Percentiles rank a stretch among this genome's conserved stretches.
phyloP scores from a whole-genome alignment of 2,329 filamentous ascomycete species.

The Cladobotryum mycophilum region DNA sequence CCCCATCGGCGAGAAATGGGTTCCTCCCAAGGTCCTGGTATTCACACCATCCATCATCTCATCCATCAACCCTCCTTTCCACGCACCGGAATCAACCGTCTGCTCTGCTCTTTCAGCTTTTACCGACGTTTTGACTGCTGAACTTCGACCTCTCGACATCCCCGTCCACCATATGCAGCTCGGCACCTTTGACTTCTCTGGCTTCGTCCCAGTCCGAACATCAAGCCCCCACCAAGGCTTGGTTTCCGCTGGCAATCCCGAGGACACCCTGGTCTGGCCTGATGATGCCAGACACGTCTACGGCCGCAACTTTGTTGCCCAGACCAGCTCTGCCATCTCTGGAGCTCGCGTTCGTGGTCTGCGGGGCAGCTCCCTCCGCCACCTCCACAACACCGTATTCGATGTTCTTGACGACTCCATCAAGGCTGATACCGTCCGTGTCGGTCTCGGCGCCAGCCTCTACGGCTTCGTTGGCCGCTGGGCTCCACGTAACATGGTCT shows the following conservation, averaged over 20 bases:
- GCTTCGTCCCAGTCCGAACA: slow-evolving; percentile 46
- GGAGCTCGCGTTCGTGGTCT: slow-evolving; percentile 52
- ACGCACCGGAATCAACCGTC: slow-evolving; percentile 80
- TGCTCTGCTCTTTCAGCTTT: slow-evolving; percentile 83
- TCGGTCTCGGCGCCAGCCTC: slow-evolving; percentile 76
- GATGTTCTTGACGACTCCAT: slow-evolving; percentile 71
- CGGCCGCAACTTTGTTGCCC: slow-evolving; percentile 53
- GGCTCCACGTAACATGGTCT: slow-evolving; percentile 71
- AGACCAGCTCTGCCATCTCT: slow-evolving; percentile 49
- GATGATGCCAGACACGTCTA: slow-evolving; percentile 55
- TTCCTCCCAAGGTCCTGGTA: slow-evolving; percentile 63
- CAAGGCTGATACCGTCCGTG: slow-evolving; percentile 59
- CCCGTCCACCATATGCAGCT: slow-evolving; percentile 83
- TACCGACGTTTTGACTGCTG: slow-evolving; percentile 69
- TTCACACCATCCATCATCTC: slow-evolving; percentile 76
- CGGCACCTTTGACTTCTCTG: slow-evolving; percentile 80
- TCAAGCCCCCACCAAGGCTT: slow-evolving; percentile 29
- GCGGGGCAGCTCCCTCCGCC: slow-evolving; percentile 65
- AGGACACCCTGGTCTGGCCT: slow-evolving; percentile 56
- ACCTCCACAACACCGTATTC: slow-evolving; percentile 82
- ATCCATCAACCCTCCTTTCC: slow-evolving; percentile 72
- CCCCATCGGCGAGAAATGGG: slow-evolving; percentile 43
- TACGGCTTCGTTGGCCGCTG: slow-evolving; percentile 83
- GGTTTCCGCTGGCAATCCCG: slow-evolving; percentile 36
- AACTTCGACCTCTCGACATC: slow-evolving; percentile 69